Percentiles rank a stretch among this genome's conserved stretches.
Evolutionary conservation across 495 filamentous ascomycete genomes (phyloP).

Genomic region (Neurospora sp.): DNA sequence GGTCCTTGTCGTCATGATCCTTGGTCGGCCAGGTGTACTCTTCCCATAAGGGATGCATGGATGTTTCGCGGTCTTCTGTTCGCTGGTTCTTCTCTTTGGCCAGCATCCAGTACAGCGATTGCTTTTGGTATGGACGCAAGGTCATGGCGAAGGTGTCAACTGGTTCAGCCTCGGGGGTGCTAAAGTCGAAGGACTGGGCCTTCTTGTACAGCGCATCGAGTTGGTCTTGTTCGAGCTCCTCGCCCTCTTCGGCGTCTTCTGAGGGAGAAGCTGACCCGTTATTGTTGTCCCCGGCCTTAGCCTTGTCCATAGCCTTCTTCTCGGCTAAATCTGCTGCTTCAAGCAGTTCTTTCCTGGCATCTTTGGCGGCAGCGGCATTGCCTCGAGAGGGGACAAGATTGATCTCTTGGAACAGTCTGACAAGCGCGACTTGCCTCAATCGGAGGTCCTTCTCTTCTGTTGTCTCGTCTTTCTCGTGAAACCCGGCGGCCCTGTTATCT

Average conservation of each 20-base stretch:
- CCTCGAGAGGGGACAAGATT: conserved; percentile 62
- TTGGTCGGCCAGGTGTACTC: conserved; percentile 84
- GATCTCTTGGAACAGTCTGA: conserved; percentile 83
- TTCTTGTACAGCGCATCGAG: conserved; percentile 91
- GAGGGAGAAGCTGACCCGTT: conserved; percentile 35
- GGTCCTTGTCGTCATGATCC: conserved; percentile 71
- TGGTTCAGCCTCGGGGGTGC: conserved; percentile 76
- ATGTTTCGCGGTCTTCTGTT: conserved; percentile 48
- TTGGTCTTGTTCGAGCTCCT: conserved; percentile 91
- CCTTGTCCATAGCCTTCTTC: conserved; percentile 52
- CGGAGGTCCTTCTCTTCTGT: conserved; percentile 74
- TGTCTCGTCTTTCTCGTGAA: conserved; percentile 68
- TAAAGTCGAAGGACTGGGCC: conserved; percentile 93
- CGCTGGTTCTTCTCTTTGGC: conserved; percentile 78
- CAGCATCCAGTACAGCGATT: conserved; percentile 92
- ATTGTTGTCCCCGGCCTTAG: conserved; percentile 25
- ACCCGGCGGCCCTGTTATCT: conserved; percentile 57
- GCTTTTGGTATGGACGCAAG: conserved; percentile 88
- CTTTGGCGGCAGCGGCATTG: conserved; percentile 67
- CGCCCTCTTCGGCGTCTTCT: conserved; percentile 71
- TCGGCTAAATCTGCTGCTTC: conserved; percentile 80
- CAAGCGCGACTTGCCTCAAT: conserved; percentile 76
- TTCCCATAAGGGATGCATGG: conserved; percentile 98
- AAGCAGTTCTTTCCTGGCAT: conserved; percentile 71
- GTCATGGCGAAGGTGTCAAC: conserved; percentile 70